A percentile compares a stretch with the other conserved stretches of the same genome.
Evolutionary conservation across 1,284 basidiomycete genomes (phyloP).

Genomic region (Inonotus obliquus): DNA sequence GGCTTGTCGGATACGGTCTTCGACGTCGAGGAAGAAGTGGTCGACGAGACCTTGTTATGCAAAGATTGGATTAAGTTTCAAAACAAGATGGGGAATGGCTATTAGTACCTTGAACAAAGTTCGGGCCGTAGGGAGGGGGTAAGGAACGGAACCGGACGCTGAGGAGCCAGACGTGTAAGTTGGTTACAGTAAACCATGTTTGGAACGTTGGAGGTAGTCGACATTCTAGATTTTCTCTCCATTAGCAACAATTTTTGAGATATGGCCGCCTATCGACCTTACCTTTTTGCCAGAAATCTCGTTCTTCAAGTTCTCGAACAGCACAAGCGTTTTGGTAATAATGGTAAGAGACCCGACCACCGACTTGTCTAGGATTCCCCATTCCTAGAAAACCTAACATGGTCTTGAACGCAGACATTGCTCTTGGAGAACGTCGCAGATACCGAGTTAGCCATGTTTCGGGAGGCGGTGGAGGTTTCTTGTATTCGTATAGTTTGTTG

Average conservation of each 20-base stretch:
- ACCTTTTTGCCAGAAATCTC: conserved; percentile 66
- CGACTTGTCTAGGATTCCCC: conserved; percentile 54
- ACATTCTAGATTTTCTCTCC: conserved; percentile 55
- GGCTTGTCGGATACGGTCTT: conserved; percentile 83
- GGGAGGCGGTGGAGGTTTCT: conserved; percentile 21
- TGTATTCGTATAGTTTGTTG: conserved; percentile 22
- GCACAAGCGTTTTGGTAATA: conserved; percentile 59
- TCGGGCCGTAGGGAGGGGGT: conserved; percentile 57
- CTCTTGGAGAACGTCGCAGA: conserved; percentile 47
- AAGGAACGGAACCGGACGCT: conserved; percentile 86
- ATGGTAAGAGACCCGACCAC: conserved; percentile 50
- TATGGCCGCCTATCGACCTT: conserved; percentile 22
- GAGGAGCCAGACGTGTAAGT: conserved; percentile 90
- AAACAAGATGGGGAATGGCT: not conserved
- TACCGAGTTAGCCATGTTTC: conserved; percentile 55
- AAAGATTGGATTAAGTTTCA: not conserved
- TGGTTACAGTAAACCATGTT: conserved; percentile 95
- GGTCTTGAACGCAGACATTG: conserved; percentile 45
- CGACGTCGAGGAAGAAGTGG: conserved; percentile 95
- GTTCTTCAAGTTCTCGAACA: conserved; percentile 53
- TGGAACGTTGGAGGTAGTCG: conserved; percentile 91
- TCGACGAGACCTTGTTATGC: conserved; percentile 61
- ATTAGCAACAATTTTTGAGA: not conserved
- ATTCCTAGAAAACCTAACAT: conserved; percentile 56
- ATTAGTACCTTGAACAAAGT: conserved; percentile 56